Percentiles rank a stretch among this genome's conserved stretches.
phyloP scores from a whole-genome alignment of 179 eudicot species.

The Silene coronaria region DNA sequence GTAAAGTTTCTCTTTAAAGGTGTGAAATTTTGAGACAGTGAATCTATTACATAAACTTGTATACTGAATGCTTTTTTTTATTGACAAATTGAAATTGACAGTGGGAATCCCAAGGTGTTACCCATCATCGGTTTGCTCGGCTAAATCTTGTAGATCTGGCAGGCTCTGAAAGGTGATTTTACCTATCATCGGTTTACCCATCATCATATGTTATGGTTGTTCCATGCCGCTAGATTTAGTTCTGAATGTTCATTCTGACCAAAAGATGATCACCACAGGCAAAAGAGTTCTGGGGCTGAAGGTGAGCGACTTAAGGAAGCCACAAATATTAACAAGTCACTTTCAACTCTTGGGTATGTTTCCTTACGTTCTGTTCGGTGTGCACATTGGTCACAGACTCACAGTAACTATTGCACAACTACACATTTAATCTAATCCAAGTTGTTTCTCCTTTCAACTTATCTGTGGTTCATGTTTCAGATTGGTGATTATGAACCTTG shows the following conservation, averaged over 20 bases:
- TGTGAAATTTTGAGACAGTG: background rate
- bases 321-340: conserved; percentile 94
- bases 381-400: conserved; percentile 1
- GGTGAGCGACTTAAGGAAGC: conserved; percentile 99
- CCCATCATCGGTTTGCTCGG: conserved; percentile 91
- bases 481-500: conserved; percentile 96
- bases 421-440: background rate
- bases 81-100: conserved; percentile 30
- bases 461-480: conserved; percentile 39
- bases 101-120: conserved; percentile 99
- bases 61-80: background rate
- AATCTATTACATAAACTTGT: background rate
- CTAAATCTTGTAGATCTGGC: conserved; percentile 97
- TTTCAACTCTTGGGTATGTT: conserved; percentile 89
- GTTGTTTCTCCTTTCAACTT: background rate
- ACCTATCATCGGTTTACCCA: no score
- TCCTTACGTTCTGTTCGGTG: conserved; percentile 9
- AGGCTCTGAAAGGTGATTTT: conserved; percentile 87
- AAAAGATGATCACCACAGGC: conserved; percentile 40
- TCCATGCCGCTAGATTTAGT: background rate
- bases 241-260: background rate
- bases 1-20: conserved; percentile 15
- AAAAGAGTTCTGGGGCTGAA: conserved; percentile 99
- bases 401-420: background rate
- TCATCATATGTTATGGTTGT: background rate